phyloP scores from a whole-genome alignment of 768 basidiomycete genomes.

The Leccinum fibrillosum region DNA sequence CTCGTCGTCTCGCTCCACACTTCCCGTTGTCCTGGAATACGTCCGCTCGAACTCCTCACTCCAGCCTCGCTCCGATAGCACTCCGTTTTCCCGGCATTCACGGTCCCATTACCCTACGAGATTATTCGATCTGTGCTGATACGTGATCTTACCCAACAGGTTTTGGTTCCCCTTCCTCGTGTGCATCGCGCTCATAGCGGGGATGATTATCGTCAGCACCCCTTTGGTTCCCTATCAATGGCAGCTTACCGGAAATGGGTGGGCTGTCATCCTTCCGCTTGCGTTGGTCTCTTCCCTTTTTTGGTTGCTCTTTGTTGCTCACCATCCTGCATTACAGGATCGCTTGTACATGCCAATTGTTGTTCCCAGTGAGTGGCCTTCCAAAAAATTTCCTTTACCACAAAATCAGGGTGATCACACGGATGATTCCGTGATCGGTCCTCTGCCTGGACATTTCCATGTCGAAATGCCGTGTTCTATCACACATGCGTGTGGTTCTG shows the following conservation, averaged over 20 bases:
- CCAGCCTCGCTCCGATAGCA: background rate
- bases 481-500: background rate
- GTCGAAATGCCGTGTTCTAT: conserved; percentile 3
- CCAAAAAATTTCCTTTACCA: conserved; percentile 3
- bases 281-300: conserved; percentile 42
- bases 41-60: background rate
- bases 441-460: conserved; percentile 24
- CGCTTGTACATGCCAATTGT: conserved; percentile 60
- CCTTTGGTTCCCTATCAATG: conserved; percentile 62
- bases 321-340: conserved; percentile 38
- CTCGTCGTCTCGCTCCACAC: background rate
- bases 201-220: conserved; percentile 56
- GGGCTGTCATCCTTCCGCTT: conserved; percentile 79
- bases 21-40: background rate
- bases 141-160: conserved; percentile 15
- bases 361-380: conserved; percentile 65
- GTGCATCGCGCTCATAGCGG: conserved; percentile 48
- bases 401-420: background rate
- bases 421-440: conserved; percentile 1
- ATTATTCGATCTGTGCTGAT: conserved; percentile 15
- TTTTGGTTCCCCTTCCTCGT: conserved; percentile 43
- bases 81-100: background rate
- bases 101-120: conserved; percentile 2
- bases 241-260: conserved; percentile 54
- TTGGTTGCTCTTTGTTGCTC: background rate